These are phyloP conservation scores for Myxozyma kluyveri DNA, from an alignment of 805 yeast species.

Conservation along the genomic window DNA sequence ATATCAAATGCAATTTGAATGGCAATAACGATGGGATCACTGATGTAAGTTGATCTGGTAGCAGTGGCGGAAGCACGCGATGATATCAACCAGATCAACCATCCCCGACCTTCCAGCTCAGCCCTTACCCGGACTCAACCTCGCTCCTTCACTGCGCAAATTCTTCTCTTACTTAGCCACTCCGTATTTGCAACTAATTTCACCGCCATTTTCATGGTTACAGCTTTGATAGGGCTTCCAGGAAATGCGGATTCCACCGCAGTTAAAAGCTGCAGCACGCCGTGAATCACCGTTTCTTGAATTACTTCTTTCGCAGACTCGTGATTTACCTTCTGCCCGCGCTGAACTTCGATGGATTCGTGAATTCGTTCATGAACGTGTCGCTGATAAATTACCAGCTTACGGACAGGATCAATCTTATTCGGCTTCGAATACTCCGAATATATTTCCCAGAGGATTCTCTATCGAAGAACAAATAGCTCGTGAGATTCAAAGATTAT, in stretches of 20 bases:
- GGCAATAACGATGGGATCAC: too few species aligned
- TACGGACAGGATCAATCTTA: too few species aligned
- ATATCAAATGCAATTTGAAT: too few species aligned
- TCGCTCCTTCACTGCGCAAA: too few species aligned
- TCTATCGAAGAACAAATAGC: background rate
- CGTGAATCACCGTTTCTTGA: constrained; percentile 27
- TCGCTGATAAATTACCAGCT: background rate
- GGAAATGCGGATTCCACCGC: constrained; percentile 30
- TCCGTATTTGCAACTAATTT: too few species aligned
- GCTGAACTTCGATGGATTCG: constrained; percentile 65
- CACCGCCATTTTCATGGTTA: too few species aligned
- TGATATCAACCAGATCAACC: background rate
- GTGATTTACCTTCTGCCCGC: constrained; percentile 43
- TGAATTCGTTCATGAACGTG: constrained; percentile 44
- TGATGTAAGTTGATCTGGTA: too few species aligned
- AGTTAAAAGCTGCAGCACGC: constrained; percentile 18
- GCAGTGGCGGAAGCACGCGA: background rate
- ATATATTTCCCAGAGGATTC: background rate
- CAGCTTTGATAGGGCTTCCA: too few species aligned
- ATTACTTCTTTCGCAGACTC: constrained; percentile 29
- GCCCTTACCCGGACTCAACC: too few species aligned
- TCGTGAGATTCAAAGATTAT: constrained; percentile 31
- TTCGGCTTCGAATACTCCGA: background rate
- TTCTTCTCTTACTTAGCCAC: background rate
- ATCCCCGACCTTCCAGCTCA: background rate